Conservation (phyloP, 2,329 filamentous ascomycete genomes). For the Cytospora leucostoma region DNA sequence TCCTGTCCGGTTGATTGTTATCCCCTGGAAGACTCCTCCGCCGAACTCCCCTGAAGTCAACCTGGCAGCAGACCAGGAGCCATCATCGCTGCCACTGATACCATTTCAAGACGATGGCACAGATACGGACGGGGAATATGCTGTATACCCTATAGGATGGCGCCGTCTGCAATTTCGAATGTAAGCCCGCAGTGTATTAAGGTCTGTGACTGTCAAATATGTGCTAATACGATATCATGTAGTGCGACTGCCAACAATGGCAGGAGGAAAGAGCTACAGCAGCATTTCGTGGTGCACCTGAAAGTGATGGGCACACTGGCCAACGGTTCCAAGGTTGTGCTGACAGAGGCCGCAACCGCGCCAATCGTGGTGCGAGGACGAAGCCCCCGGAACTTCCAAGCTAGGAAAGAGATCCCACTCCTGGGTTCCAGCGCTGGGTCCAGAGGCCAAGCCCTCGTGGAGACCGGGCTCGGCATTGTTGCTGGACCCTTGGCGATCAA, state of each 20-base stretch:
- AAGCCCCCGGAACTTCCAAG: slow-evolving; percentile 92
- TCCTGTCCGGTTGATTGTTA: slow-evolving; percentile 88
- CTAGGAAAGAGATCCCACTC: slow-evolving; percentile 87
- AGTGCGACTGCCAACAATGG: slow-evolving; percentile 96
- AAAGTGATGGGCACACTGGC: slow-evolving; percentile 83
- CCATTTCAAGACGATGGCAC: slow-evolving; percentile 63
- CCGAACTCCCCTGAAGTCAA: slow-evolving; percentile 70
- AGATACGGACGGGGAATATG: slow-evolving; percentile 73
- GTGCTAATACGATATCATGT: slow-evolving; percentile 29
- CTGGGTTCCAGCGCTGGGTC: slow-evolving; percentile 75
- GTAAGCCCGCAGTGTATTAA: slow-evolving; percentile 43
- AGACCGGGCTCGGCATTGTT: slow-evolving; percentile 62
- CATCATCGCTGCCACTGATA: slow-evolving; percentile 75
- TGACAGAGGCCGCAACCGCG: slow-evolving; percentile 83
- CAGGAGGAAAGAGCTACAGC: slow-evolving; percentile 88
- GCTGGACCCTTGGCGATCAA: slow-evolving; percentile 58
- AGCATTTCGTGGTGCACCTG: slow-evolving; percentile 89
- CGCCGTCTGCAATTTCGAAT: slow-evolving; percentile 89
- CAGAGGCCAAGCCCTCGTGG: slow-evolving; percentile 73
- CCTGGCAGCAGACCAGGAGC: slow-evolving; percentile 77
- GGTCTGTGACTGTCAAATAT: background rate
- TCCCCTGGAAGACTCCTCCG: slow-evolving; percentile 95
- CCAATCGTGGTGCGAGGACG: slow-evolving; percentile 92
- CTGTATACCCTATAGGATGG: slow-evolving; percentile 92
- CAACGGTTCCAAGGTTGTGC: slow-evolving; percentile 77